Evolutionary conservation across 164 flowering plant species (phyloP), one percentile per base, ranked within the genome.

Genomic region (Nymphaea colorata): DNA sequence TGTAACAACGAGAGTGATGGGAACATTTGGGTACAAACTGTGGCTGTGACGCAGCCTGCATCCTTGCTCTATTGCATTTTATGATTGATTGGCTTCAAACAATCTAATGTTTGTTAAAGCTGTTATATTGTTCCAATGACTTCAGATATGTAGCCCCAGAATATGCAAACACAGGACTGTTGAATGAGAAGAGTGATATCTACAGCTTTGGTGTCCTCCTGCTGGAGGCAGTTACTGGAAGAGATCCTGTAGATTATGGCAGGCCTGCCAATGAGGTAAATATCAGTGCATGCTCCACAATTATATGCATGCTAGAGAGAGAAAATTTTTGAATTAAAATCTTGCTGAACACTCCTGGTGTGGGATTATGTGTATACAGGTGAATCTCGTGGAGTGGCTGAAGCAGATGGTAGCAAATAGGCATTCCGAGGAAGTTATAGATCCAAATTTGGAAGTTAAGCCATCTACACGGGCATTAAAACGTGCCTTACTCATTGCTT

Each of bases 61-160:
- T 55, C 16, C 59, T 55, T 55, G 16, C 16, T 55, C 16, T 55
- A 8, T 15, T 55, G 59, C 59, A 8, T 8, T 55, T 55, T 55
- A 8, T 55, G 12, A 55, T 15, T 55, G 59, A 55, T 55, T 25
- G 36, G 36, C 36, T 25, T 25, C 59, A 55, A 55, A 8, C 12
- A 55, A 15, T 8, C 12, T 8, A 15, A 8, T 8, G 59, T 55
- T 15, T 15, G 59, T 55, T 55, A 55, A 55, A 1, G 16, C 1
- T 8, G 16, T 55, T 55, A 15, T 8, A 55, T n/a, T 36, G 25
- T n/a, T 61, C 11, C 7, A 7, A 59, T 72, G 18, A 64, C 64
- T 71, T 62, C 76, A 83, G 86, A 43, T 83, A 83, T 74, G 86
- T 83, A 25, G 86, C 86, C 17, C 86, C 86, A 57, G 86, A 83